Evolutionary conservation across 805 yeast species (phyloP), one percentile per base, ranked within the genome.

Genomic region (Lipomyces sp.): DNA sequence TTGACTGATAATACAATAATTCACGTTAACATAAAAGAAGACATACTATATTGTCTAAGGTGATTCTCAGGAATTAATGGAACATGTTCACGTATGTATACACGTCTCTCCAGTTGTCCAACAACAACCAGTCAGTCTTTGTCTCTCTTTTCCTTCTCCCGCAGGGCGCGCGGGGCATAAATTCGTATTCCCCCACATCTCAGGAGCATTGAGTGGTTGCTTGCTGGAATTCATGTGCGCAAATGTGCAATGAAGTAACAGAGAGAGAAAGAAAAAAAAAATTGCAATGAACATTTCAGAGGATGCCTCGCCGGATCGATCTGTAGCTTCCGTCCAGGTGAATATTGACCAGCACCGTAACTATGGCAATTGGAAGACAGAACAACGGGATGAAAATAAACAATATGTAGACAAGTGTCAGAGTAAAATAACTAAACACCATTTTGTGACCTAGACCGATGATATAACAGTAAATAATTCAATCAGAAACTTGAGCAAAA

Each of bases 341-440:
- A 8, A n/a, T 42, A 24, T n/a, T 18, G 48, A 42, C n/a, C 24
- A 42, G 48, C 15, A 42, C 48, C n/a, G 48, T 42, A n/a, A 42
- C 48, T 42, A 42, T 42, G 10, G 48, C 48, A n/a, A 42, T 42
- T n/a, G 48, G 48, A 42, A 42, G 48, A 42, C 48, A 15, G 48
- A 42, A 42, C n/a, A 42, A n/a, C 5, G 48, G 48, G n/a, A 42
- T 42, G 48, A 42, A 42, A 42, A 42, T n/a, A 42, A 42, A 42
- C 2, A 42, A 42, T 2, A 42, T 42, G 18, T 42, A 42, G 48
- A n/a, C 24, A 7, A 42, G 15, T 42, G 48, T 42, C 48, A 42
- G 24, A 3, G 18, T n/a, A 24, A 42, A 42, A 13, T 42, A 42
- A 42, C n/a, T 42, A 15, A 42, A 42, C 15, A 42, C 48, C 48